phyloP scores from a whole-genome alignment of 768 basidiomycete species.

The Pleurotus tuoliensis region DNA sequence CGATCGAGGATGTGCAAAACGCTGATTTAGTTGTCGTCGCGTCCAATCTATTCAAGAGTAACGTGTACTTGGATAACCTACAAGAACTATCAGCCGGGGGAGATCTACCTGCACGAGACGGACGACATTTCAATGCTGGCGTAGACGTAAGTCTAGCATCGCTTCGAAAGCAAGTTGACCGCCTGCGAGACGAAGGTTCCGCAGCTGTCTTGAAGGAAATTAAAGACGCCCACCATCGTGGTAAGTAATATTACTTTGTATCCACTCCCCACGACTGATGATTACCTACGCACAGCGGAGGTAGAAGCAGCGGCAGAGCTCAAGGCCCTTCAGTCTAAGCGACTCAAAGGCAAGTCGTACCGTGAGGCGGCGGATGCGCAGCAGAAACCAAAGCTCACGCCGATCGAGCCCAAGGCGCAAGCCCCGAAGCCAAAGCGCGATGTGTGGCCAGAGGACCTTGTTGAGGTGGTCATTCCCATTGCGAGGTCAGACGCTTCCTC shows the following conservation, averaged over 20 bases:
- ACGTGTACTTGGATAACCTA: constrained; percentile 73
- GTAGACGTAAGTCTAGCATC: constrained; percentile 58
- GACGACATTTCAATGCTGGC: constrained; percentile 86
- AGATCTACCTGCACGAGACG: constrained; percentile 69
- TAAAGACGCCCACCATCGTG: constrained; percentile 52
- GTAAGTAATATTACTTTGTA: constrained; percentile 32
- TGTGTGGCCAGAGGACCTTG: constrained; percentile 31
- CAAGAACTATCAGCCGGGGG: constrained; percentile 66
- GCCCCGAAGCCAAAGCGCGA: constrained; percentile 2
- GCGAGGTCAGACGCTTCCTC: constrained; percentile 10
- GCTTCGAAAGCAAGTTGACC: constrained; percentile 58
- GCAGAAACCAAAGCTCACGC: constrained; percentile 11
- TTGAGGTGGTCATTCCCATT: constrained; percentile 57
- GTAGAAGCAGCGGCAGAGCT: constrained; percentile 47
- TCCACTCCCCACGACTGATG: constrained; percentile 2
- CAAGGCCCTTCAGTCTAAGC: constrained; percentile 47
- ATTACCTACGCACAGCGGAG: constrained; percentile 28
- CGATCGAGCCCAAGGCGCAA: constrained; percentile 9
- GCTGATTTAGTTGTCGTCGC: constrained; percentile 88
- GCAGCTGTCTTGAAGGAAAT: constrained; percentile 61
- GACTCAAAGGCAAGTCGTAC: constrained; percentile 74
- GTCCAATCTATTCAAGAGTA: constrained; percentile 80
- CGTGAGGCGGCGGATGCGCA: constrained; percentile 52
- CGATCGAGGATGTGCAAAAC: constrained; percentile 68
- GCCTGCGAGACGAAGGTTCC: constrained; percentile 63